These are phyloP conservation scores for Syzygium aqueum DNA, from an alignment of 345 rosid species.

Conservation along the genomic window DNA sequence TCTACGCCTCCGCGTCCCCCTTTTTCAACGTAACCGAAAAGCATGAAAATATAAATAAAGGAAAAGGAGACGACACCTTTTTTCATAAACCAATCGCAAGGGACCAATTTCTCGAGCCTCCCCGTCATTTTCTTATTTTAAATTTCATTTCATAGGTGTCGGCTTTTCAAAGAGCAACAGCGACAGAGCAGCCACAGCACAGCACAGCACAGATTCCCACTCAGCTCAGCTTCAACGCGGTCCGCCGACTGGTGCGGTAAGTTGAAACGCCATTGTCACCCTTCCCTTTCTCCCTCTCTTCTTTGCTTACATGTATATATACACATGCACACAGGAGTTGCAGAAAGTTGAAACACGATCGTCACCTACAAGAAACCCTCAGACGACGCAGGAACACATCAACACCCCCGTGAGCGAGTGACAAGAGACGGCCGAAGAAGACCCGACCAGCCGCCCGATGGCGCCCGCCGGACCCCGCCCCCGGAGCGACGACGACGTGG, in stretches of 20 bases:
- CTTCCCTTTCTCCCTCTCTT: background rate
- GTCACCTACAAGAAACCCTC: background rate
- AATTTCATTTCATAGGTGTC: background rate
- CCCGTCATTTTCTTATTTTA: background rate
- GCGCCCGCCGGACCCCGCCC: conserved; percentile 1
- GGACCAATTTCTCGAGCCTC: background rate
- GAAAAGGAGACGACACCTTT: background rate
- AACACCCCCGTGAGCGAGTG: background rate
- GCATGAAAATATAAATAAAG: background rate
- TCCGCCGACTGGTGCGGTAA: background rate
- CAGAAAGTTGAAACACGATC: too few relatives aligned
- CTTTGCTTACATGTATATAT: background rate
- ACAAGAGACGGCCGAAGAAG: background rate
- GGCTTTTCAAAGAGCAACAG: background rate
- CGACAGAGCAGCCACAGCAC: background rate
- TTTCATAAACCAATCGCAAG: background rate
- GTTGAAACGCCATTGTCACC: background rate
- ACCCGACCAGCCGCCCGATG: background rate
- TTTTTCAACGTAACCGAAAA: background rate
- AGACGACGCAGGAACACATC: background rate
- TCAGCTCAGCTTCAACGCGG: background rate
- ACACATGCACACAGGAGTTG: background rate
- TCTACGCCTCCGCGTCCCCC: background rate
- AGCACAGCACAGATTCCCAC: background rate
- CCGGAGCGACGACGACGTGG: conserved; percentile 35